A percentile compares a stretch with the other conserved stretches of the same genome.
These are phyloP conservation scores for Coemansia sp. DNA, from an alignment of 192 early-diverging fungal species.

Conservation along the genomic window DNA sequence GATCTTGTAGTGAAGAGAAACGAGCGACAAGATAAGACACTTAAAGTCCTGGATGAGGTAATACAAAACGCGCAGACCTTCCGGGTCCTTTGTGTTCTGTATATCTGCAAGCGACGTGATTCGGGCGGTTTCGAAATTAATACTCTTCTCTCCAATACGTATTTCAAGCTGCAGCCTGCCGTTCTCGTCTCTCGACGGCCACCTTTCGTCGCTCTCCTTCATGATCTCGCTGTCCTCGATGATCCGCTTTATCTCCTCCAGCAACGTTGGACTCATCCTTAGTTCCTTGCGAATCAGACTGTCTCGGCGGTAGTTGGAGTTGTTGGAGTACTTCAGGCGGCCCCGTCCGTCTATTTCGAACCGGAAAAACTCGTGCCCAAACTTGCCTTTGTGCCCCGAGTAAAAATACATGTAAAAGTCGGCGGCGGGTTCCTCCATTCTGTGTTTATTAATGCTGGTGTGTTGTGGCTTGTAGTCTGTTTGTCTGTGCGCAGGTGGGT, in stretches of 20 bases:
- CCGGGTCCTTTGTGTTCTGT: slow-evolving; percentile 85
- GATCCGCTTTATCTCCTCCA: slow-evolving; percentile 88
- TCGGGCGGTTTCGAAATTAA: slow-evolving; percentile 78
- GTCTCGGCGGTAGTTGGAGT: slow-evolving; percentile 97
- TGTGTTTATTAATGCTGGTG: not conserved
- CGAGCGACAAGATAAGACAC: slow-evolving; percentile 91
- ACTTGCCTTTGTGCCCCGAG: slow-evolving; percentile 89
- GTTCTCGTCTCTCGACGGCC: slow-evolving; percentile 88
- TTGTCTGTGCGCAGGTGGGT: not conserved
- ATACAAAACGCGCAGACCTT: slow-evolving; percentile 92
- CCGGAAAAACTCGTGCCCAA: slow-evolving; percentile 98
- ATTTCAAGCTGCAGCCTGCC: slow-evolving; percentile 96
- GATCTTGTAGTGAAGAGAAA: slow-evolving; percentile 93
- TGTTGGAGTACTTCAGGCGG: slow-evolving; percentile 92
- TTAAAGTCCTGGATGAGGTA: slow-evolving; percentile 98
- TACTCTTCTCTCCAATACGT: slow-evolving; percentile 82
- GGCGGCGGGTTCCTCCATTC: slow-evolving; percentile 8
- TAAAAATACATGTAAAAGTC: slow-evolving; percentile 50
- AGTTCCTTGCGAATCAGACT: slow-evolving; percentile 93
- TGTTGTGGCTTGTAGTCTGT: not conserved
- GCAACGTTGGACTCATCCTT: slow-evolving; percentile 71
- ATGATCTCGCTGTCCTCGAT: slow-evolving; percentile 88
- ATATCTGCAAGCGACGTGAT: slow-evolving; percentile 92
- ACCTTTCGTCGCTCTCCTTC: slow-evolving; percentile 89
- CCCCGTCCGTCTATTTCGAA: slow-evolving; percentile 91